Percentiles rank a stretch among this genome's conserved stretches.
These are phyloP conservation scores for Helianthus tuberosus DNA, from an alignment of 129 eudicot genomes.

Conservation along the genomic window DNA sequence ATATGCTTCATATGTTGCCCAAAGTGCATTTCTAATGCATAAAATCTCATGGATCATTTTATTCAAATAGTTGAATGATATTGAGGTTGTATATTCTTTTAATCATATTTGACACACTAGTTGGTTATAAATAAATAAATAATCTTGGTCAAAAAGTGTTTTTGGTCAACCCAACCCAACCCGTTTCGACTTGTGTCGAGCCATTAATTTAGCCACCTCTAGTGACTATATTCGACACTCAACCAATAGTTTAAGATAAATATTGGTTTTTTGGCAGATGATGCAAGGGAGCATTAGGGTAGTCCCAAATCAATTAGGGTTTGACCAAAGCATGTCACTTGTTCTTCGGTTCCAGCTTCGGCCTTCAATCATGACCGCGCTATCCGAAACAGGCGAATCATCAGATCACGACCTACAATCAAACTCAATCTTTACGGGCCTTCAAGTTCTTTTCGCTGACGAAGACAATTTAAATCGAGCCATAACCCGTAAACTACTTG, in stretches of 20 bases:
- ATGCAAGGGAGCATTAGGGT: slow-evolving; percentile 87
- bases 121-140: background rate
- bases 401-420: slow-evolving; percentile 43
- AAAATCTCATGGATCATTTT: background rate
- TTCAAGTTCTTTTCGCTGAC: slow-evolving; percentile 77
- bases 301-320: slow-evolving; percentile 52
- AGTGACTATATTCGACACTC: background rate
- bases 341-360: slow-evolving; percentile 61
- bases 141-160: background rate
- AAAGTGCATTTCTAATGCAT: background rate
- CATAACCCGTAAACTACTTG: slow-evolving; percentile 66
- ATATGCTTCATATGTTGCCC: background rate
- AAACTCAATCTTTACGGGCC: slow-evolving; percentile 56
- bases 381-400: slow-evolving; percentile 50
- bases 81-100: background rate
- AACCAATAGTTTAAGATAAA: background rate
- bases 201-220: background rate
- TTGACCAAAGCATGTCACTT: slow-evolving; percentile 70
- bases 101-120: background rate
- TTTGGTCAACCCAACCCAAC: background rate
- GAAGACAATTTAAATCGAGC: slow-evolving; percentile 68
- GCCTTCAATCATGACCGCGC: slow-evolving; percentile 47
- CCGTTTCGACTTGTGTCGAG: background rate
- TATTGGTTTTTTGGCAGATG: slow-evolving; percentile 40
- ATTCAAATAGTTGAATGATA: background rate